phyloP scores from a whole-genome alignment of 192 early-diverging fungal genomes.

The Umbelopsis ramanniana region DNA sequence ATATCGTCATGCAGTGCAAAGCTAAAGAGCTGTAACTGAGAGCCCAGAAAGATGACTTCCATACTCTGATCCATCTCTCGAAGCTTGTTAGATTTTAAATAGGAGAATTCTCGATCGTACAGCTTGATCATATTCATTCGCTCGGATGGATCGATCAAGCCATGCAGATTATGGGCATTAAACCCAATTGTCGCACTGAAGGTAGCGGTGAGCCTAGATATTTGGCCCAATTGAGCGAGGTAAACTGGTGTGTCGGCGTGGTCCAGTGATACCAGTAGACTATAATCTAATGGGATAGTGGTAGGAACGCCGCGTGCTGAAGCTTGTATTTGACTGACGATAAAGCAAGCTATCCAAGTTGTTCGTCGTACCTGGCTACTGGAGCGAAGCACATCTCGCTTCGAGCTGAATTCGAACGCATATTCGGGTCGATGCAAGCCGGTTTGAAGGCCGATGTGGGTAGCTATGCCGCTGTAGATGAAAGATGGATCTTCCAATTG shows the following conservation, averaged over 20 bases:
- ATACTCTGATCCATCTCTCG: conserved; percentile 4
- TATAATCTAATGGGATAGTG: not conserved
- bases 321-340: conserved; percentile 3
- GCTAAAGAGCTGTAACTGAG: conserved; percentile 3
- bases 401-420: conserved; percentile 27
- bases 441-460: conserved; percentile 20
- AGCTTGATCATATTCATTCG: conserved; percentile 18
- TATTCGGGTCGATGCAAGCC: conserved; percentile 24
- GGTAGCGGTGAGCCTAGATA: not conserved
- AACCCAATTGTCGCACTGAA: not conserved
- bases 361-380: conserved; percentile 10
- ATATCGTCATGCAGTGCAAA: conserved; percentile 17
- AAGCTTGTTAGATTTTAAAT: conserved; percentile 4
- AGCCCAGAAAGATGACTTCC: not conserved
- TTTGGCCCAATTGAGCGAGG: conserved; percentile 13
- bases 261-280: not conserved
- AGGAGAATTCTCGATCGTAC: conserved; percentile 3
- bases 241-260: not conserved
- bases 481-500: conserved; percentile 15
- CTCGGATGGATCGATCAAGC: not conserved
- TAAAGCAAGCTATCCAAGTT: conserved; percentile 20
- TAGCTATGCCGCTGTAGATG: not conserved
- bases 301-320: conserved; percentile 4
- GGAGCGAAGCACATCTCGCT: conserved; percentile 36
- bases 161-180: not conserved